These are phyloP conservation scores for Phytophthora europaea DNA, from an alignment of 352 stramenopile species.

Conservation along the genomic window DNA sequence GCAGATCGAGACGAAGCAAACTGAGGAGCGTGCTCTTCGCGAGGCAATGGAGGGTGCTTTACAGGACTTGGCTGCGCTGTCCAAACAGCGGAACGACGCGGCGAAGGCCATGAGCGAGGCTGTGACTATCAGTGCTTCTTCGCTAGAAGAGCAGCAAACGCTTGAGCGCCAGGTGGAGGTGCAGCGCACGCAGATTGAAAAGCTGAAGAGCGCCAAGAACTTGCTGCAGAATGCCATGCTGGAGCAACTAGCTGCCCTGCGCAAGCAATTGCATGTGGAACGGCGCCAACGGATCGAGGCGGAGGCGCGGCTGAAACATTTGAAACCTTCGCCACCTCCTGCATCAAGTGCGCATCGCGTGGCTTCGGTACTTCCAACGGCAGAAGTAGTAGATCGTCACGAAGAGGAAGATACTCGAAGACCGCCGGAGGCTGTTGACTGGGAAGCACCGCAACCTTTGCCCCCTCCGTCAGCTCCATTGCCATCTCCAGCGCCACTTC, in stretches of 20 bases:
- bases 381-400: neutral
- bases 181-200: conserved; percentile 77
- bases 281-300: conserved; percentile 72
- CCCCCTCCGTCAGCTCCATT: conserved; percentile 51
- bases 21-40: conserved; percentile 61
- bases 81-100: conserved; percentile 80
- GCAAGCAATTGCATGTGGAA: conserved; percentile 84
- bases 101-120: conserved; percentile 87
- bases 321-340: conserved; percentile 22
- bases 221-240: conserved; percentile 87
- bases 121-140: conserved; percentile 84
- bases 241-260: conserved; percentile 77
- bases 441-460: conserved; percentile 56
- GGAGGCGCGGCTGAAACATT: conserved; percentile 74
- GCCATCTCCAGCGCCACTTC: conserved; percentile 41
- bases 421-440: conserved; percentile 26
- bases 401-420: conserved; percentile 7
- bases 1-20: conserved; percentile 56
- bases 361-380: conserved; percentile 1
- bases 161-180: conserved; percentile 67
- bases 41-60: conserved; percentile 75
- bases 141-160: conserved; percentile 80
- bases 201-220: conserved; percentile 82
- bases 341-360: neutral
- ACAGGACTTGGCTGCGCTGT: conserved; percentile 70